Evolutionary conservation across 2,329 filamentous ascomycete genomes (phyloP), one percentile per base, ranked within the genome.

Genomic region (Drechslerella dactyloides): DNA sequence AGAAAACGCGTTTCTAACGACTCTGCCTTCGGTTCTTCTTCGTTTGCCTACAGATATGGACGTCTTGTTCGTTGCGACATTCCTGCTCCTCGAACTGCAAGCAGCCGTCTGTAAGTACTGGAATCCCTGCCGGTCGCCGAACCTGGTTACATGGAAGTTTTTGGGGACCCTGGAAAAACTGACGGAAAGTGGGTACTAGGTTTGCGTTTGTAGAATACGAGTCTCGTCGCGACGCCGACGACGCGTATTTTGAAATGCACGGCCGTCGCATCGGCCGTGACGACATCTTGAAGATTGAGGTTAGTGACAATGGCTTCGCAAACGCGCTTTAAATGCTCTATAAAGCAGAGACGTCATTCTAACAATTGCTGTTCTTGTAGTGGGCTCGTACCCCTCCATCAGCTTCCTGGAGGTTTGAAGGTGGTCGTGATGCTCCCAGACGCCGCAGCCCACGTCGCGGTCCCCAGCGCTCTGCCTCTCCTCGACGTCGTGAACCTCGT

Each of bases 141-240:
- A 6, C n/a, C 2, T 66, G 60, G 66, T 69, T 62, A 42, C 73
- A 75, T 75, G 50, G 63, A 75, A 65, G 70, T 74, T 75, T 68
- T 27, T 35, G 11, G 23, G 24, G 50, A 13, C 52, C 64, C 44
- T 61, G 53, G 35, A 33, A 68, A 37, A 51, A 48, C 51, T 57
- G 51, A 55, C 48, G 40, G 21, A n/a, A 44, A 23, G 35, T 23
- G 52, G 77, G 78, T 77, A 81, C 74, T 75, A 88, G 94, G 76
- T 99, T 99, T 81, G 94, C 94, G 40, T 99, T 99, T 80, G 94
- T 99, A 75, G 94, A 99, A 82, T 99, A 99, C 81, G 94, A 99
- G 84, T 96, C 93, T 81, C 91, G 93, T 78, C 93, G 94, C 77
- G 94, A 99, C 84, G 93, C 94, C 75, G 94, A 99, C 81, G 94